phyloP scores from a whole-genome alignment of 1,139 yeast genomes.

The Williopsis jadinii region DNA sequence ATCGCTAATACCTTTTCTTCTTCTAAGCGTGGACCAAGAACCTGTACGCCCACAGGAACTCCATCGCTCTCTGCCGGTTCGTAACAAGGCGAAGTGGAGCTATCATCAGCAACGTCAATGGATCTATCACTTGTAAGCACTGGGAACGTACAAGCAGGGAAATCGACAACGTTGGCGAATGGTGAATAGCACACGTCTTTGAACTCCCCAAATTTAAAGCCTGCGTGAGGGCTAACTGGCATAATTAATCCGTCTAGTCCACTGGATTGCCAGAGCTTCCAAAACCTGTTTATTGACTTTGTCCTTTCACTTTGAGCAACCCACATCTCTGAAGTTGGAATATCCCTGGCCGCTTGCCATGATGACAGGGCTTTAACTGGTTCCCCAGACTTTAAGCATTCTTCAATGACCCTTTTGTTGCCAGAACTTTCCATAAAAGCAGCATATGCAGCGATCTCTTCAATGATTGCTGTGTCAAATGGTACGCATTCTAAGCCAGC shows the following conservation, averaged over 20 bases:
- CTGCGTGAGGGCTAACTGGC: conserved; percentile 41
- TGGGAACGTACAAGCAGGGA: conserved; percentile 51
- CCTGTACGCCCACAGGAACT: conserved; percentile 35
- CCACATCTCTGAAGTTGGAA: conserved; percentile 53
- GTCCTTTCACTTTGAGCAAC: conserved; percentile 30
- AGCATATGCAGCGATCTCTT: conserved; percentile 22
- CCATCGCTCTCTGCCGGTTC: conserved; percentile 32
- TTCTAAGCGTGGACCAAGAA: conserved; percentile 33
- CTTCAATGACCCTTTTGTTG: conserved; percentile 41
- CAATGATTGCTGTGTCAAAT: conserved; percentile 36
- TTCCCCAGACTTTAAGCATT: conserved; percentile 51
- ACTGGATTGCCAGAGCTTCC: conserved; percentile 40
- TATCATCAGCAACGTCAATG: conserved; percentile 18
- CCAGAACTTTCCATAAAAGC: conserved; percentile 31
- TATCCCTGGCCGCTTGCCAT: conserved; percentile 37
- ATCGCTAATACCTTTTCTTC: conserved; percentile 35
- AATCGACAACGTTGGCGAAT: conserved; percentile 52
- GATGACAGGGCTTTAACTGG: conserved; percentile 41
- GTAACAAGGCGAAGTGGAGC: conserved; percentile 19
- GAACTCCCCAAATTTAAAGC: conserved; percentile 26
- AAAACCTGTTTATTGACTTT: conserved; percentile 27
- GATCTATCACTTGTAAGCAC: conserved; percentile 34
- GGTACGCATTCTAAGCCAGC: conserved; percentile 26
- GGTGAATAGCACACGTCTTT: conserved; percentile 38
- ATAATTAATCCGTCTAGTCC: conserved; percentile 42